These are phyloP conservation scores for Fraxinus paxiana DNA, from an alignment of 305 asterid genomes.

Conservation along the genomic window DNA sequence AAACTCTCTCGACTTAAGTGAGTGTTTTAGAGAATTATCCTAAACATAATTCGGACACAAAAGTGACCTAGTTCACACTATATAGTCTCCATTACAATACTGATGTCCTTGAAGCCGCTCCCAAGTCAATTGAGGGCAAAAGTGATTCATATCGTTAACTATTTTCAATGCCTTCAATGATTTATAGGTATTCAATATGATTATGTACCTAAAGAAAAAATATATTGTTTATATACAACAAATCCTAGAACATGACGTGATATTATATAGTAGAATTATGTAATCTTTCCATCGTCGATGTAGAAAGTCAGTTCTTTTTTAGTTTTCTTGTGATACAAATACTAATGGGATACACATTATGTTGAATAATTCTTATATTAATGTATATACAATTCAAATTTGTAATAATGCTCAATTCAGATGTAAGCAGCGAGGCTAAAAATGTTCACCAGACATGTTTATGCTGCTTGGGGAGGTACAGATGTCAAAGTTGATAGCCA, in stretches of 20 bases:
- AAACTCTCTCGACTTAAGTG: background rate
- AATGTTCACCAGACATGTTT: conserved; percentile 16
- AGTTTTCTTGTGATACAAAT: background rate
- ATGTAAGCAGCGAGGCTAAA: background rate
- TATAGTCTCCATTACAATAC: too few relatives aligned
- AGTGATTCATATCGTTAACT: too few relatives aligned
- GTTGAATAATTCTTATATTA: background rate
- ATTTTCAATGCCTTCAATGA: background rate
- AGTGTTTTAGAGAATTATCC: background rate
- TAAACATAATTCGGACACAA: background rate
- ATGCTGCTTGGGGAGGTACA: conserved; percentile 32
- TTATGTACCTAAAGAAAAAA: background rate
- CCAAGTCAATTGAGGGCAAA: too few relatives aligned
- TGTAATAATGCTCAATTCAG: background rate
- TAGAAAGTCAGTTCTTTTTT: background rate
- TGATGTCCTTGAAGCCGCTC: too few relatives aligned
- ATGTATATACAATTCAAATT: background rate
- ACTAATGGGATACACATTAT: background rate
- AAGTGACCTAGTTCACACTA: too few relatives aligned
- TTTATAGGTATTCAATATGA: background rate
- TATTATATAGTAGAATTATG: too few relatives aligned
- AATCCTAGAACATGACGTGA: background rate
- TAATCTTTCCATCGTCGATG: background rate
- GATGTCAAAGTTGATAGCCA: conserved; percentile 54
- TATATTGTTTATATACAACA: background rate